A percentile compares a stretch with the other conserved stretches of the same genome.
These are phyloP conservation scores for Solanum virginianum DNA, from an alignment of 257 asterid genomes.

Conservation along the genomic window DNA sequence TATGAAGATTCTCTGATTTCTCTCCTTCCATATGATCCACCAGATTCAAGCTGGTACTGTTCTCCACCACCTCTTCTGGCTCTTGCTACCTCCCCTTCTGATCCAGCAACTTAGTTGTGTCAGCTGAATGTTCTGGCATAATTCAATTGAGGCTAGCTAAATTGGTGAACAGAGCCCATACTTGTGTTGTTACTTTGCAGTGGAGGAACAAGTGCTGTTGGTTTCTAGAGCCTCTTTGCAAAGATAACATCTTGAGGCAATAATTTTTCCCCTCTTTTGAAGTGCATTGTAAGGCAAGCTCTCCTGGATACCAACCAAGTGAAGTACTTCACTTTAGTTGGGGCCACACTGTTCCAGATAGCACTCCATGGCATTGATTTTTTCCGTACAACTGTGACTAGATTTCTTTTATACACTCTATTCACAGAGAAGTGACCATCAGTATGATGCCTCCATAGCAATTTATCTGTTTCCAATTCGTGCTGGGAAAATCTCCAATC, in stretches of 20 bases:
- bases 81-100: not conserved
- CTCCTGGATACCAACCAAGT: not conserved
- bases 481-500: not conserved
- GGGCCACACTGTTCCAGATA: not conserved
- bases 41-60: not conserved
- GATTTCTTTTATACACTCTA: not conserved
- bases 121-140: not conserved
- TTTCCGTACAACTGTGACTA: not conserved
- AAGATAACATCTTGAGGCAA: not conserved
- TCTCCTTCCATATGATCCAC: not conserved
- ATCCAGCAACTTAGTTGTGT: not conserved
- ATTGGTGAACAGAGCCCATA: not conserved
- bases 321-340: not conserved
- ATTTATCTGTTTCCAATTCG: too few relatives aligned
- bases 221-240: not conserved
- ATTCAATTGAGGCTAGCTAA: not conserved
- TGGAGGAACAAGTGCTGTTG: not conserved
- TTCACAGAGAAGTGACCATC: not conserved
- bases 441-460: not conserved
- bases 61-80: not conserved
- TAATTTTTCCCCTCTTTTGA: not conserved
- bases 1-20: not conserved
- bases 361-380: not conserved
- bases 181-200: not conserved
- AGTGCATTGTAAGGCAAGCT: not conserved